Conservation (phyloP, 2,329 filamentous ascomycete genomes). For the Phoma sp. region DNA sequence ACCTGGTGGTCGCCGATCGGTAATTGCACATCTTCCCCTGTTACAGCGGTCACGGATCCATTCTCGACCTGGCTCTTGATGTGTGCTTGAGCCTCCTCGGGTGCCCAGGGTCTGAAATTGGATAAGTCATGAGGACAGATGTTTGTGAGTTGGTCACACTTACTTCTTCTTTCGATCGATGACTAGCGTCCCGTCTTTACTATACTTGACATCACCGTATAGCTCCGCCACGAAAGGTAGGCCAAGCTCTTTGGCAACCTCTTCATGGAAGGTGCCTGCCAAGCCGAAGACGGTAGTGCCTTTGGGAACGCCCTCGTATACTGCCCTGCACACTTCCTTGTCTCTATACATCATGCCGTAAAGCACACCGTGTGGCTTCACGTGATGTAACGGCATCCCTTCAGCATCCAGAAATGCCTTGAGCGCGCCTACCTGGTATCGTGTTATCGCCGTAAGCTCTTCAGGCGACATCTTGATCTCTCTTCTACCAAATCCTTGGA, state of each 20-base stretch:
- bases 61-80: constrained; percentile 50
- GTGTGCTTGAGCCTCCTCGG: constrained; percentile 51
- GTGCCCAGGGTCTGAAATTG: constrained; percentile 47
- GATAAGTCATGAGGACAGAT: constrained; percentile 2
- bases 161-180: constrained; percentile 66
- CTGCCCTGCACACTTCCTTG: constrained; percentile 58
- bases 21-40: constrained; percentile 50
- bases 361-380: constrained; percentile 67
- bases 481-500: constrained; percentile 68
- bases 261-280: constrained; percentile 61
- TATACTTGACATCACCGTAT: constrained; percentile 64
- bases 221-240: constrained; percentile 61
- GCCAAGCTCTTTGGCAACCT: constrained; percentile 59
- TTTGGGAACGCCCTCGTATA: constrained; percentile 59
- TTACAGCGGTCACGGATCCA: constrained; percentile 49
- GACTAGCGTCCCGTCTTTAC: constrained; percentile 56
- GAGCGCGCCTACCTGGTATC: constrained; percentile 69
- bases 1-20: constrained; percentile 52
- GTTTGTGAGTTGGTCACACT: constrained; percentile 1
- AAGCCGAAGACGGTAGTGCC: constrained; percentile 61
- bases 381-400: constrained; percentile 62
- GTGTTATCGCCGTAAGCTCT: constrained; percentile 62
- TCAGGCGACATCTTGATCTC: constrained; percentile 65
- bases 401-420: constrained; percentile 65
- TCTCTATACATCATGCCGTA: constrained; percentile 64